Evolutionary conservation across 257 asterid species (phyloP).

Genomic region (Nicotiana undulata): DNA sequence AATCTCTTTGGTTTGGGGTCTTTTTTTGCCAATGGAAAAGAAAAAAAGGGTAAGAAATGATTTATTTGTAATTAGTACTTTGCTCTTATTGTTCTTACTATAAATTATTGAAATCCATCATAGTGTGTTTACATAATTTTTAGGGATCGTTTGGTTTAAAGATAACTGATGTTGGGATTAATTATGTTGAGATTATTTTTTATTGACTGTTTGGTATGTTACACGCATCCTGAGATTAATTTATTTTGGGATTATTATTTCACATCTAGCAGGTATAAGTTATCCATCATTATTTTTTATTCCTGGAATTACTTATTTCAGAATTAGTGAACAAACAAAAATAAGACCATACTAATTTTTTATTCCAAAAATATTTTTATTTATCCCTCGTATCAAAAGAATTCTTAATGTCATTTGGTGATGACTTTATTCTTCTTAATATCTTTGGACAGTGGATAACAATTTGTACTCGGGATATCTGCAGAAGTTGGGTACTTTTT

Average conservation of each 20-base stretch:
- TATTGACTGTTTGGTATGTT: too few species aligned
- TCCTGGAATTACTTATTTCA: too few species aligned
- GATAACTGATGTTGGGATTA: too few species aligned
- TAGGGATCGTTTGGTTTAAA: background rate
- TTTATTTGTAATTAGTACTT: background rate
- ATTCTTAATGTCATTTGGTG: background rate
- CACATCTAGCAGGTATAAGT: too few species aligned
- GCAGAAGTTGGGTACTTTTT: background rate
- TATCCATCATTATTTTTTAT: too few species aligned
- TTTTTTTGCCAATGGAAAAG: conserved; percentile 32
- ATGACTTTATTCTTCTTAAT: background rate
- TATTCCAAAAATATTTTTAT: too few species aligned
- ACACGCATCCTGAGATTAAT: too few species aligned
- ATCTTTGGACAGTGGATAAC: background rate
- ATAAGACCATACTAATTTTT: too few species aligned
- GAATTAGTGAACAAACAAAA: too few species aligned
- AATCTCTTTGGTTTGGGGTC: conserved; percentile 41
- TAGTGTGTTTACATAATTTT: background rate
- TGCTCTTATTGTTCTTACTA: background rate
- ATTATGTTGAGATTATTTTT: too few species aligned
- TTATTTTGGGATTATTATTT: too few species aligned
- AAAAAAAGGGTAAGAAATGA: conserved; percentile 28
- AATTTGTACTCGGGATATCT: background rate
- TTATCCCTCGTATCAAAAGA: too few species aligned
- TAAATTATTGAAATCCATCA: background rate